A percentile compares a stretch with the other conserved stretches of the same genome.
phyloP scores from a whole-genome alignment of 768 basidiomycete genomes.

The Ephemerocybe angulata region DNA sequence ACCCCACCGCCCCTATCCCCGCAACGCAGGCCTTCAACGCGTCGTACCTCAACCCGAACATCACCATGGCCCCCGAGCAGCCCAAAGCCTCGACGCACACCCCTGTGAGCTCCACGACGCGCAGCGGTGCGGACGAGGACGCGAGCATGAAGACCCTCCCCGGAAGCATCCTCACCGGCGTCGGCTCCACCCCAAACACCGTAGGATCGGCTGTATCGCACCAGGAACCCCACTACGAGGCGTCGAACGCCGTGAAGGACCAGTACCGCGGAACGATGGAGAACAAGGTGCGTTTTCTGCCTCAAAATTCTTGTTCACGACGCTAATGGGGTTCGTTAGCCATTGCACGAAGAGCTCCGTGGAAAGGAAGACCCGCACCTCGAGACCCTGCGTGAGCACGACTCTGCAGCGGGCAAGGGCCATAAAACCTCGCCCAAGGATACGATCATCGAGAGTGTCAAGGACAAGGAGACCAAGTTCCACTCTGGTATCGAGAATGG shows the following conservation, averaged over 20 bases:
- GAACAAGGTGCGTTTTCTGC: no score
- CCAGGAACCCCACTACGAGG: background rate
- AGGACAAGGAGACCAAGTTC: background rate
- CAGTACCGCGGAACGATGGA: background rate
- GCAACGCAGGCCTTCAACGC: no score
- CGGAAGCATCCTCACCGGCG: background rate
- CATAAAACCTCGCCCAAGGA: background rate
- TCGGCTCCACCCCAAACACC: background rate
- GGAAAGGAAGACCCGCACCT: background rate
- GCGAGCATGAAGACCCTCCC: background rate
- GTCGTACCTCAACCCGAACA: background rate
- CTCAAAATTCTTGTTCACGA: no score
- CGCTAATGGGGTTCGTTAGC: background rate
- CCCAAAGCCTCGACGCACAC: no score
- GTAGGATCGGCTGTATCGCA: background rate
- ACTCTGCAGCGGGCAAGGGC: background rate
- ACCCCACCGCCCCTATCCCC: no score
- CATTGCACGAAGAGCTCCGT: background rate
- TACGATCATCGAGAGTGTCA: background rate
- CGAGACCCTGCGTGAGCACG: conserved; percentile 1
- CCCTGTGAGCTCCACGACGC: background rate
- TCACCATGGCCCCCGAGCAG: no score
- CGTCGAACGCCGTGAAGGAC: background rate
- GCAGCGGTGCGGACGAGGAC: background rate
- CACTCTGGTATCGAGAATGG: background rate